Base-by-base conservation (phyloP, 73 alveolate species). In the Tetrahymena malaccensis region DNA sequence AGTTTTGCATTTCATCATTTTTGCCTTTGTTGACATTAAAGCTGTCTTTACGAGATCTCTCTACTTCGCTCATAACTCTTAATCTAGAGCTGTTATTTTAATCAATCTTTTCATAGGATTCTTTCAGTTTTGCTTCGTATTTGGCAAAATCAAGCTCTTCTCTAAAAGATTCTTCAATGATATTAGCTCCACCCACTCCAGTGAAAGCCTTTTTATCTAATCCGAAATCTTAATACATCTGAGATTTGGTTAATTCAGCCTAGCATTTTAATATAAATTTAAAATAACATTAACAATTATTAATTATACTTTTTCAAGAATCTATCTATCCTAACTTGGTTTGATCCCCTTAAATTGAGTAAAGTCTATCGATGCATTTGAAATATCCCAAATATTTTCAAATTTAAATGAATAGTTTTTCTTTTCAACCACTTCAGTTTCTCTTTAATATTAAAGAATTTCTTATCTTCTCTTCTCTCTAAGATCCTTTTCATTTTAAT, bases 381-480 rank as follows among this genome's bases (percentile, higher is more conserved):
- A 95, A 19, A 43, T 57, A 55, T 95, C 97, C 97, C 97, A 95
- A 33, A 95, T 94, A 95, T 95, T 95, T 33, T 95, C 97, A 89
- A 89, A 95, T 55, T 95, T 95, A 35, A 95, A 50, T 4, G 95
- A 44, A 16, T 85, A 70, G 19, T 70, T 70, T 44, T 85, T 94
- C 93, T 56, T 95, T 17, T 56, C 43, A 31, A 89, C 40, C 6
- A 95, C 95, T 2, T 56, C 85, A 31, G 95, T 93, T 85, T 89
- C 94, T 50, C 94, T 89, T 89, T 95, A 56, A 31, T 85, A 89
- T 85, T 93, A 50, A 6, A 85, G 93, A 11, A 95, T 95, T 89
- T 95, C 97, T 50, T 95, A 83, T 89, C 94, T 95, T 89, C 97
- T 89, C 38, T 93, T 95, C 70, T 84, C 55, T n/a, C 94, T 95